Evolutionary conservation across 306 rosid genomes (phyloP).

Genomic region (Vigna angularis): DNA sequence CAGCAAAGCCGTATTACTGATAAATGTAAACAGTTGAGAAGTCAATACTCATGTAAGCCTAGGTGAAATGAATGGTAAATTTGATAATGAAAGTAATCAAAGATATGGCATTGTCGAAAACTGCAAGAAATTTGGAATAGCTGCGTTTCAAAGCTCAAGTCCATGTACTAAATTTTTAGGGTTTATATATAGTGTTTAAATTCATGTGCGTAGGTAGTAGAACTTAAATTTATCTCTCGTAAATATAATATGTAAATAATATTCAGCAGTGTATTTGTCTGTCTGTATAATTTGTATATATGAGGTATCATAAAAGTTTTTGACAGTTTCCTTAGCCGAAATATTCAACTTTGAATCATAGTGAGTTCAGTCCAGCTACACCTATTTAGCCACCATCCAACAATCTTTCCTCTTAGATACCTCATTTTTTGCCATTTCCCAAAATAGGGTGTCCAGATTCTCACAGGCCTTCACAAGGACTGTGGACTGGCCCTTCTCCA

Average conservation of each 20-base stretch:
- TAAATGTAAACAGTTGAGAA: conserved; percentile 3
- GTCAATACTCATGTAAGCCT: background rate
- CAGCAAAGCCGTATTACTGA: background rate
- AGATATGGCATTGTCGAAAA: too few species aligned
- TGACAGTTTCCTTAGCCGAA: background rate
- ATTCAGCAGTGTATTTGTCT: background rate
- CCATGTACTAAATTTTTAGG: background rate
- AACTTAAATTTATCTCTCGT: background rate
- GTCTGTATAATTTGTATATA: background rate
- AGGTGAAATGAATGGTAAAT: background rate
- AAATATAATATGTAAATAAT: background rate
- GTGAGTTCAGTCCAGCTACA: background rate
- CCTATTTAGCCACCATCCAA: background rate
- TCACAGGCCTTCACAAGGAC: background rate
- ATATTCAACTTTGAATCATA: background rate
- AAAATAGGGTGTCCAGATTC: background rate
- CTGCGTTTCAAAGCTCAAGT: background rate
- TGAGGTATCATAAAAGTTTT: background rate
- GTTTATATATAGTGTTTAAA: background rate
- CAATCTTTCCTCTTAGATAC: background rate
- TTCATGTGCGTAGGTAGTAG: background rate
- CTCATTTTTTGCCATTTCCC: background rate
- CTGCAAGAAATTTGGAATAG: too few species aligned
- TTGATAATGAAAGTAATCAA: background rate
- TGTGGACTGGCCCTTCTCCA: background rate